Evolutionary conservation across 805 yeast species (phyloP), one percentile per base, ranked within the genome.

Genomic region (Brettanomyces nanus): DNA sequence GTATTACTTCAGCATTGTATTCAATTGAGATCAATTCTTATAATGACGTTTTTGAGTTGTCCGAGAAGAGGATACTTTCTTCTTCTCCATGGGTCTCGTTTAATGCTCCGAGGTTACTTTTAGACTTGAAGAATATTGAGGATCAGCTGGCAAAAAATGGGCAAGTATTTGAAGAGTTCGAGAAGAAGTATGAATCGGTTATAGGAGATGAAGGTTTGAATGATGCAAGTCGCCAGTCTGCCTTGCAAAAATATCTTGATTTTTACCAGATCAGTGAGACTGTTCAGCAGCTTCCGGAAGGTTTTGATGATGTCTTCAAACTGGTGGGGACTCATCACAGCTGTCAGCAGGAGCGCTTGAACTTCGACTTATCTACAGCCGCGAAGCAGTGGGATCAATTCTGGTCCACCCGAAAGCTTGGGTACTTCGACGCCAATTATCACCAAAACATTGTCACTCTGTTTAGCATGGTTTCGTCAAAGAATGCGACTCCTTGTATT

Each of bases 401-500:
- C 40, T 72, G 69, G 53, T 36, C 50, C 5, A 43, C 50, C 6
- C 59, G 56, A 47, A 68, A 69, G 33, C 61, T 69, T 31, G 67
- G 77, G n/a, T 68, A 74, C 51, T 58, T 71, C 46, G 92, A 74
- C 28, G 84, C 87, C 0, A 72, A 73, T 15, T 67, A 70, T 30
- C 96, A 90, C 53, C 95, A 86, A 51, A 81, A 74, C 48, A 75
- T 94, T 22, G 74, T 83, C 5, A 74, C 86, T 11, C 63, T 90
- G 19, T 85, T 82, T 51, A 83, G 95, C 1, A 75, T 85, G 62
- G 90, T 87, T 1, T 83, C 90, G 3, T 74, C 79, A 6, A 81
- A 80, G 49, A 82, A 85, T 29, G 83, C 94, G 0, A 86, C 95
- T 0, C 97, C 97, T 0, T 92, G 98, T 52, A 66, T 78, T 29